Conservation (phyloP, 1,139 yeast genomes). For the Pichia sp. region DNA sequence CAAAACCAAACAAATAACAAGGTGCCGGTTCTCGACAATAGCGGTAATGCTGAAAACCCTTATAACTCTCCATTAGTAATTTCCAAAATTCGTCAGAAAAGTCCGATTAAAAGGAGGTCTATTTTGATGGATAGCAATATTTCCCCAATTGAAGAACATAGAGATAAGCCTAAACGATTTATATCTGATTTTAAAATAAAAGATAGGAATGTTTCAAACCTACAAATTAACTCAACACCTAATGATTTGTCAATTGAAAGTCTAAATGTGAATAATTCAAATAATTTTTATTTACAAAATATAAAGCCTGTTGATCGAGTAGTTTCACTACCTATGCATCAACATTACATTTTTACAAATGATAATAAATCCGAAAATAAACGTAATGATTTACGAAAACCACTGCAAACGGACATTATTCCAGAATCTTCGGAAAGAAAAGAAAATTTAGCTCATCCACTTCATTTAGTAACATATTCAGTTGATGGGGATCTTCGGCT, state of each 20-base stretch:
- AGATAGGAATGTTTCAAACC: not conserved
- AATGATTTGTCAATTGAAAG: not conserved
- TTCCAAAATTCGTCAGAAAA: slow-evolving; percentile 4
- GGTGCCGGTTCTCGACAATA: not conserved
- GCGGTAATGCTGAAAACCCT: too few species aligned
- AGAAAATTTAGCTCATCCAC: not conserved
- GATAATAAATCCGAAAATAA: not conserved
- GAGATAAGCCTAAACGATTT: slow-evolving; percentile 3
- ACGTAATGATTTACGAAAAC: slow-evolving; percentile 4
- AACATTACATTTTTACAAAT: not conserved
- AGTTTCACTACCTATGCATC: slow-evolving; percentile 25
- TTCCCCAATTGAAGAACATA: not conserved
- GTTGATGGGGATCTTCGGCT: slow-evolving; percentile 1
- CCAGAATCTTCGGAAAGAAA: not conserved
- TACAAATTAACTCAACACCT: not conserved
- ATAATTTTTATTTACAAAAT: not conserved
- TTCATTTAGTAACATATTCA: slow-evolving; percentile 1
- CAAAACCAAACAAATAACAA: not conserved
- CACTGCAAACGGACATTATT: slow-evolving; percentile 13
- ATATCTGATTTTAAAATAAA: slow-evolving; percentile 13
- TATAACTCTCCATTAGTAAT: not conserved
- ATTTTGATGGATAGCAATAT: slow-evolving; percentile 3
- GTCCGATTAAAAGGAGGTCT: not conserved
- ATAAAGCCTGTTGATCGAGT: slow-evolving; percentile 26
- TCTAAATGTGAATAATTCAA: not conserved